phyloP scores from a whole-genome alignment of 768 basidiomycete genomes.

The Rhodotorula paludigena region DNA sequence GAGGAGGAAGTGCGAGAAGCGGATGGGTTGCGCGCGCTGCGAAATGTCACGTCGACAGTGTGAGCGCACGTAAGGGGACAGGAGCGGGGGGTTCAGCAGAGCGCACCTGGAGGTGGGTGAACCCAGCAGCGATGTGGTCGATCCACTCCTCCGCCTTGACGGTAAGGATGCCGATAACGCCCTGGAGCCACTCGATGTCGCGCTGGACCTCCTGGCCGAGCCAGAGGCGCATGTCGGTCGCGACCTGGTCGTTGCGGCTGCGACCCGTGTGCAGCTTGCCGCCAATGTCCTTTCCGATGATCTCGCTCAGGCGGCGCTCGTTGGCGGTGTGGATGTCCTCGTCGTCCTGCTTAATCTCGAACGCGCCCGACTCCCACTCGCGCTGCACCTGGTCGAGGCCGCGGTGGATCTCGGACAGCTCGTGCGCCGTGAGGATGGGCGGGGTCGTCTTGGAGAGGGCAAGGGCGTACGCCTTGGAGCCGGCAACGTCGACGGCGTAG shows the following conservation, averaged over 20 bases:
- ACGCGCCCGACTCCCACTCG: constrained; percentile 83
- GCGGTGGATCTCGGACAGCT: constrained; percentile 59
- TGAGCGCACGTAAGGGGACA: no score
- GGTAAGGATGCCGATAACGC: constrained; percentile 77
- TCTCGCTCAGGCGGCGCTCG: constrained; percentile 84
- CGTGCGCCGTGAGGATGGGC: constrained; percentile 72
- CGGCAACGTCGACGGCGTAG: constrained; percentile 83
- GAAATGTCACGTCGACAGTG: not conserved
- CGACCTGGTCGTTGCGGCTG: constrained; percentile 96
- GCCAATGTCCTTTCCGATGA: constrained; percentile 73
- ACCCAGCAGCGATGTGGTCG: constrained; percentile 84
- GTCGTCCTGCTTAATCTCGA: constrained; percentile 73
- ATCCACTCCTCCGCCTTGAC: constrained; percentile 91
- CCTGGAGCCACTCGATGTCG: constrained; percentile 66
- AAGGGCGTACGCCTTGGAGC: constrained; percentile 94
- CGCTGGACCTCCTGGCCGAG: constrained; percentile 69
- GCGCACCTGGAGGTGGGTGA: constrained; percentile 89
- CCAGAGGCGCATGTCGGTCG: constrained; percentile 97
- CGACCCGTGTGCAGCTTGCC: constrained; percentile 97
- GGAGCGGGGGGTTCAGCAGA: not conserved
- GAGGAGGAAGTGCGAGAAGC: constrained; percentile 90
- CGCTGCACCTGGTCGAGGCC: constrained; percentile 69
- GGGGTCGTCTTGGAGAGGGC: constrained; percentile 61
- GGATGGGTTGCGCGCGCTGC: constrained; percentile 94
- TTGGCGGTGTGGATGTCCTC: constrained; percentile 99